Evolutionary conservation across 2,329 filamentous ascomycete species (phyloP), one percentile per base, ranked within the genome.

Genomic region (Albophoma yamanashiensis): DNA sequence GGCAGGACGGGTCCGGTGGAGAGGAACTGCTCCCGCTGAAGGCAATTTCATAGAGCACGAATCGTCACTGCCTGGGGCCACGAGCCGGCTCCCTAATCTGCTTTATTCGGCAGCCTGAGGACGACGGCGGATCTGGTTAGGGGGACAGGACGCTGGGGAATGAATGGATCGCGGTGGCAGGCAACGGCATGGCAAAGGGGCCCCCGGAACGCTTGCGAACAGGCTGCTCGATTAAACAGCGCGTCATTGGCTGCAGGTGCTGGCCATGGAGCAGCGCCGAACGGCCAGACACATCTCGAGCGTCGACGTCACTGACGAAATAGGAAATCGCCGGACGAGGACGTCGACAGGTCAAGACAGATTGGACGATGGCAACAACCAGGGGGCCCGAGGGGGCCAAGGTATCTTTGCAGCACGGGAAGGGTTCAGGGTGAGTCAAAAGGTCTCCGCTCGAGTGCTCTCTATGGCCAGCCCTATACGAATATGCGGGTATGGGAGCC

Each of bases 181-280:
- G 55, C 55, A 56, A 22, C 55, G n/a, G 22, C 17, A 43, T 56
- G 11, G 17, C 47, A 11, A 31, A 5, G 27, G 47, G 47, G 27
- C 27, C 47, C 47, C 12, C 27, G 4, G 15, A 31, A 36, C 27
- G 47, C 50, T 62, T 57, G 42, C 40, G 60, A 55, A 53, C 61
- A 70, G 68, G 68, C 68, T 70, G 65, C 68, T 62, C 58, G 50
- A 70, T 70, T 68, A 68, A 67, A 27, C 56, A 34, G 43, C 56
- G 17, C 36, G 34, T 42, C 27, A 70, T 70, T 70, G 68, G 68
- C 61, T 58, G 55, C 11, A 4, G 15, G 47, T 34, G 27, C 14
- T 53, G 17, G 50, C 9, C 50, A 34, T 20, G 50, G 50, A 53
- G 27, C 6, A 12, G 15, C 47, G 15, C 4, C 7, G 12, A 17